Conservation (phyloP, 2,329 filamentous ascomycete genomes). For the Corniculantispora saksenae region DNA sequence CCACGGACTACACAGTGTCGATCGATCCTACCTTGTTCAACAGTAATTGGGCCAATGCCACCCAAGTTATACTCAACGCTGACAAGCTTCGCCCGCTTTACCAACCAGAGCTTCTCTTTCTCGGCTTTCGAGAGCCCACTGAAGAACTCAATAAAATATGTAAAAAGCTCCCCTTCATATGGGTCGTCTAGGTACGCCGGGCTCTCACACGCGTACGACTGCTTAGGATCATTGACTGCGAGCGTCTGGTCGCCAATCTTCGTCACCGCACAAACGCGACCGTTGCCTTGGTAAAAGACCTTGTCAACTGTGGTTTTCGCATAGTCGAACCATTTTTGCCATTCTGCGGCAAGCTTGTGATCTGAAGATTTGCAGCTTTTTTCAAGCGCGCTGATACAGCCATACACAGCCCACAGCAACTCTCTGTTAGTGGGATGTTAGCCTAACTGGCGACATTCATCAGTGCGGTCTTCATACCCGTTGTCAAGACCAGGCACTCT, state of each 20-base stretch:
- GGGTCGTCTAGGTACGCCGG: conserved; percentile 39
- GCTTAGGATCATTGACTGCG: conserved; percentile 29
- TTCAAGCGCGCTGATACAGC: conserved; percentile 39
- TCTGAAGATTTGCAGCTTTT: conserved; percentile 26
- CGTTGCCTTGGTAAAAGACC: conserved; percentile 40
- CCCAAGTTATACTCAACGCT: conserved; percentile 39
- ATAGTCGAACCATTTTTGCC: conserved; percentile 44
- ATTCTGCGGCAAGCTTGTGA: conserved; percentile 34
- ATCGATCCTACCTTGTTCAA: conserved; percentile 35
- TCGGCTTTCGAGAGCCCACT: conserved; percentile 33
- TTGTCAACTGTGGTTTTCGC: conserved; percentile 37
- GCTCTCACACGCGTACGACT: conserved; percentile 39
- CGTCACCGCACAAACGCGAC: conserved; percentile 42
- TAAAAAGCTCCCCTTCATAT: conserved; percentile 45
- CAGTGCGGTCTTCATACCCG: conserved; percentile 30
- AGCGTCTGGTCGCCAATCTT: conserved; percentile 37
- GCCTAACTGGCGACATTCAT: background rate
- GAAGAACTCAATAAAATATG: conserved; percentile 43
- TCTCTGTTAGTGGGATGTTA: conserved; percentile 29
- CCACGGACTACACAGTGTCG: no score
- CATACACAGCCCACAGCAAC: conserved; percentile 45
- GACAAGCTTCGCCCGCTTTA: conserved; percentile 39
- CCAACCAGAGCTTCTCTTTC: conserved; percentile 38
- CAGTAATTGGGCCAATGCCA: conserved; percentile 41
- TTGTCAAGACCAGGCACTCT: conserved; percentile 43